Percentiles rank a stretch among this genome's conserved stretches.
Conservation (phyloP, 306 rosid species). For the Betula pendula region DNA sequence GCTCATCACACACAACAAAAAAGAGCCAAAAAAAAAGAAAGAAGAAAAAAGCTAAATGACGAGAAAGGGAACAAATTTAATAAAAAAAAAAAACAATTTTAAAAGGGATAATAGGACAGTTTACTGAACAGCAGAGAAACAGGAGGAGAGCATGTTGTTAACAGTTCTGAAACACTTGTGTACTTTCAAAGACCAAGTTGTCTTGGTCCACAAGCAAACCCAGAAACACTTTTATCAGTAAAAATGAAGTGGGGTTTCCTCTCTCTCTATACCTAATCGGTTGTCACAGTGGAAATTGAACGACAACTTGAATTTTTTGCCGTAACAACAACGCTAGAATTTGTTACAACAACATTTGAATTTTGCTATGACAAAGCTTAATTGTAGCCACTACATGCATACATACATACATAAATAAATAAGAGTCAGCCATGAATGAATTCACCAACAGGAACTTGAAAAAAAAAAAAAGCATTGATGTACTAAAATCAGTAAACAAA, state of each 20-base stretch:
- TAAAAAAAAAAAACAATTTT: too few species aligned
- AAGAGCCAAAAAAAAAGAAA: too few species aligned
- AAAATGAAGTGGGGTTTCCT: not conserved
- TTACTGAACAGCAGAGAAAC: slow-evolving; percentile 37
- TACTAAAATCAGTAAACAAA: slow-evolving; percentile 28
- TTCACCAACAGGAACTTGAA: slow-evolving; percentile 28
- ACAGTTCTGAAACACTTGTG: slow-evolving; percentile 37
- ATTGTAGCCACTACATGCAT: too few species aligned
- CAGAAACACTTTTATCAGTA: slow-evolving; percentile 6
- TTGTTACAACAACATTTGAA: not conserved
- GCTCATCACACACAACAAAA: slow-evolving; percentile 38
- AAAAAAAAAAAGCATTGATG: slow-evolving; percentile 33
- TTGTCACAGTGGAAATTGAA: slow-evolving; percentile 6
- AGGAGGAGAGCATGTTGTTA: slow-evolving; percentile 36
- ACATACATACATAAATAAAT: slow-evolving; percentile 34
- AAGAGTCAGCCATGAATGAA: slow-evolving; percentile 31
- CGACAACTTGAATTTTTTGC: not conserved
- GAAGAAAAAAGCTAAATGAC: too few species aligned
- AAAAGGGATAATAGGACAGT: slow-evolving; percentile 26
- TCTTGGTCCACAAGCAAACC: slow-evolving; percentile 49
- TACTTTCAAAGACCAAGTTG: slow-evolving; percentile 37
- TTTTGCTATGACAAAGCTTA: too few species aligned
- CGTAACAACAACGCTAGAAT: not conserved
- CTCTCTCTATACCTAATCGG: slow-evolving; percentile 6
- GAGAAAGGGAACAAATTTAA: too few species aligned